Conservation (phyloP, 2,329 filamentous ascomycete species). For the Alternaria sp. region DNA sequence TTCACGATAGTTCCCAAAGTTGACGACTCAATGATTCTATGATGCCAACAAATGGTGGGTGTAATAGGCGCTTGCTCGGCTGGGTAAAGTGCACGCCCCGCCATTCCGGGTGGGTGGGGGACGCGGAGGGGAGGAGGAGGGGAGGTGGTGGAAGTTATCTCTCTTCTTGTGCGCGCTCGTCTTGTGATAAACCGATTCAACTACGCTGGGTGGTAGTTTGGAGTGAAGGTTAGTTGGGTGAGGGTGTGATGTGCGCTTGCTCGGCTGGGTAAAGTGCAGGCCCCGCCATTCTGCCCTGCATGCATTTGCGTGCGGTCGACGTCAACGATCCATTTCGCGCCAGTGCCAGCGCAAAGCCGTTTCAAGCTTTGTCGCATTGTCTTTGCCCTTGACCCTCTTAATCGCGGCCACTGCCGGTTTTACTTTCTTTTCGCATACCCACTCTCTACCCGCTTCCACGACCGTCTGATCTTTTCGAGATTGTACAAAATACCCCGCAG, state of each 20-base stretch:
- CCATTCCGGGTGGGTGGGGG: background rate
- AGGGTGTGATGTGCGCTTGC: background rate
- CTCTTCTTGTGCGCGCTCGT: too few relatives aligned
- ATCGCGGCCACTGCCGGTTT: background rate
- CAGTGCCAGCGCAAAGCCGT: background rate
- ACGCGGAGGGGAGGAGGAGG: too few relatives aligned
- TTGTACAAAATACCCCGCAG: background rate
- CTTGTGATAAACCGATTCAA: too few relatives aligned
- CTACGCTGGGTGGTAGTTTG: too few relatives aligned
- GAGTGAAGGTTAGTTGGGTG: too few relatives aligned
- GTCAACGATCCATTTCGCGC: background rate
- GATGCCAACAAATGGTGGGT: too few relatives aligned
- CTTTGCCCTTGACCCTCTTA: background rate
- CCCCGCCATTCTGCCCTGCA: background rate
- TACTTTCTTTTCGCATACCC: background rate
- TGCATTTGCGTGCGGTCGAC: background rate
- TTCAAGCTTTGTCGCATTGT: background rate
- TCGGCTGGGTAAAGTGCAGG: background rate
- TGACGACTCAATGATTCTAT: too few relatives aligned
- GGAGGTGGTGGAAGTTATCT: too few relatives aligned
- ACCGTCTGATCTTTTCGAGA: background rate
- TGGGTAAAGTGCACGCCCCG: too few relatives aligned
- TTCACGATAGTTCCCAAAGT: too few relatives aligned
- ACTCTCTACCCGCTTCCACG: background rate
- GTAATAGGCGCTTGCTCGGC: too few relatives aligned